Evolutionary conservation across 768 basidiomycete species (phyloP).

Genomic region (Hydnomerulius pinastri): DNA sequence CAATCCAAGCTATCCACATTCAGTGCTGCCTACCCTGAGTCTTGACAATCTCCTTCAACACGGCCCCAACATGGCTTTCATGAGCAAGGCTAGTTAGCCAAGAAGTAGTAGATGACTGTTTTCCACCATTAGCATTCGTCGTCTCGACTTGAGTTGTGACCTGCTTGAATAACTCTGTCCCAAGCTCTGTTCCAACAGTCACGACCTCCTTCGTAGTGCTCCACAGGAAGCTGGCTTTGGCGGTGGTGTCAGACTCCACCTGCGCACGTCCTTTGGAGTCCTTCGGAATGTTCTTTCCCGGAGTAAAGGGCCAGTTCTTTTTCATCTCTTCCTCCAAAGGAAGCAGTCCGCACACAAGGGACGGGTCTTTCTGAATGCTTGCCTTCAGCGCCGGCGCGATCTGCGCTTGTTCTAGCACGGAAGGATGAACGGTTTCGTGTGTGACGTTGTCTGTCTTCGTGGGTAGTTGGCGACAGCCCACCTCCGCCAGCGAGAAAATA

Average conservation of each 20-base stretch:
- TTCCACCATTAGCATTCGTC: constrained; percentile 7
- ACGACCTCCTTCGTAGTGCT: constrained; percentile 19
- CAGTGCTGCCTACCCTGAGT: not conserved
- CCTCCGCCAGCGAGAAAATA: constrained; percentile 50
- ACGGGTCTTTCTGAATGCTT: constrained; percentile 43
- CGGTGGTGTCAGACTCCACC: not conserved
- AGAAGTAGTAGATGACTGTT: constrained; percentile 21
- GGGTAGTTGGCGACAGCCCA: constrained; percentile 51
- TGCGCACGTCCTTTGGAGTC: constrained; percentile 13
- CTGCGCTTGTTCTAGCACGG: constrained; percentile 49
- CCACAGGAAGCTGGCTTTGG: constrained; percentile 14
- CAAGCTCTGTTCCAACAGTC: constrained; percentile 13
- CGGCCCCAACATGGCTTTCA: constrained; percentile 24
- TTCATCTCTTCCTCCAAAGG: constrained; percentile 56
- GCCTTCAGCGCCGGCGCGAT: constrained; percentile 36
- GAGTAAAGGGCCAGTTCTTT: constrained; percentile 47
- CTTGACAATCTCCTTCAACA: constrained; percentile 22
- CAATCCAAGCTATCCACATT: not conserved
- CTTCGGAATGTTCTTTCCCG: constrained; percentile 17
- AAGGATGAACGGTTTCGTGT: constrained; percentile 62
- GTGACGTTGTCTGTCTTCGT: constrained; percentile 45
- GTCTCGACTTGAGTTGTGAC: constrained; percentile 14
- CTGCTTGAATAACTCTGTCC: constrained; percentile 23
- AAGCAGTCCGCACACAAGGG: constrained; percentile 43
- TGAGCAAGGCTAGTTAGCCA: constrained; percentile 26